A percentile compares a stretch with the other conserved stretches of the same genome.
Conservation (phyloP, 257 asterid species). For the Hygrophila difformis region DNA sequence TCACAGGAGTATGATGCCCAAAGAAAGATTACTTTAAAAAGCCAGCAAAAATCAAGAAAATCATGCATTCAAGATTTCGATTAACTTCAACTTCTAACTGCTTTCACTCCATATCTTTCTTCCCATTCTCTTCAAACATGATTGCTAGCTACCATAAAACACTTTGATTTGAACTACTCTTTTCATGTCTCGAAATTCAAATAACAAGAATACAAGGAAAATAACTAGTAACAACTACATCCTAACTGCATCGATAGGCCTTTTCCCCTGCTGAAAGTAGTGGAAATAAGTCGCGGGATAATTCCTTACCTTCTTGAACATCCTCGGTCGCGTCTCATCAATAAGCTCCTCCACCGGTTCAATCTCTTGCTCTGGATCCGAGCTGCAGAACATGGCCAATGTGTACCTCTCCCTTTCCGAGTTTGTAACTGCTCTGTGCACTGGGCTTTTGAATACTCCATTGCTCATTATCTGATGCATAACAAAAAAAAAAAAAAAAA, state of each 20-base stretch:
- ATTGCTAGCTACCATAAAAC: no score
- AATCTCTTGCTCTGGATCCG: constrained; percentile 38
- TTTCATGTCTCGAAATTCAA: no score
- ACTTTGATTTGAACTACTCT: no score
- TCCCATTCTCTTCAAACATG: no score
- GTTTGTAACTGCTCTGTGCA: constrained; percentile 56
- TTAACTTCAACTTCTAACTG: no score
- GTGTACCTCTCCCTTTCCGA: constrained; percentile 39
- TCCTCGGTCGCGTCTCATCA: constrained; percentile 29
- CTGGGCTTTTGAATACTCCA: constrained; percentile 48
- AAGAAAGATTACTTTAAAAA: no score
- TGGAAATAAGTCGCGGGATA: constrained; percentile 22
- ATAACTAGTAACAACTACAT: constrained; percentile 27
- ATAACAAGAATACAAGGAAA: not conserved
- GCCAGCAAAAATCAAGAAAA: no score
- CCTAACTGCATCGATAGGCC: constrained; percentile 42
- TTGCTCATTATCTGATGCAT: constrained; percentile 73
- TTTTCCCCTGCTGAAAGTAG: constrained; percentile 44
- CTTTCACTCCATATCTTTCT: no score
- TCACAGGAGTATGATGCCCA: no score
- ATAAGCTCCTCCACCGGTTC: constrained; percentile 46
- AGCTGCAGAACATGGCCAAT: constrained; percentile 40
- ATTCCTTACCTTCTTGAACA: constrained; percentile 25
- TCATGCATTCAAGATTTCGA: no score
- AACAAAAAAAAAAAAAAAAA: no score